Evolutionary conservation across 2,329 filamentous ascomycete species (phyloP), one percentile per base, ranked within the genome.

Genomic region (Thelonectria blattea): DNA sequence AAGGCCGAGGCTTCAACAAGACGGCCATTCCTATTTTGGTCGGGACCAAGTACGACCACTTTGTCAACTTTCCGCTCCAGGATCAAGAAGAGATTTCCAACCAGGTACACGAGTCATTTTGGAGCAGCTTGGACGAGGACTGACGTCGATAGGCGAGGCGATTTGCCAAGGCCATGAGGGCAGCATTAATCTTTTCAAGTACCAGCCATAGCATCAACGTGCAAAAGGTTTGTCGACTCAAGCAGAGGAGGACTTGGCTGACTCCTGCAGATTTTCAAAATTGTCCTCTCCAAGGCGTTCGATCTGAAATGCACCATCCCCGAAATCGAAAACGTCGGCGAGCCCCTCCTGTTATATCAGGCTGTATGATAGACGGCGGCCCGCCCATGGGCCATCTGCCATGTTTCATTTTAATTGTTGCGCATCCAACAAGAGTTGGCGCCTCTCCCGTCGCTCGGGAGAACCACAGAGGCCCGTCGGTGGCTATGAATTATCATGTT

Each of bases 151-250:
- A 97, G 91, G 94, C 94, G 52, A 91, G 94, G 69, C 89, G 95
- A 61, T 99, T 98, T 76, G 95, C 95, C 64, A 97, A 97, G 77
- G 95, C 95, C 11, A 99, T 99, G 95, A 92, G 96, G 71, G 95
- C 95, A 61, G 93, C 92, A 71, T 84, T 99, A 72, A 98, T 99
- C 73, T 99, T 99, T 79, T 97, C 93, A 79, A 98, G 94, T 78
- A 99, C 95, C 56, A 97, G 93, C 76, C 95, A 99, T 80, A 97
- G 93, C 78, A 99, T 99, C 83, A 99, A 99, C 72, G 95, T 99
- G 65, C 95, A 99, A 80, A 99, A 88, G 90, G 94, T 96, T 74
- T 49, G 77, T 75, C 49, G 12, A 4, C n/a, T n/a, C 10, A 9
- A 24, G 6, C 22, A 24, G 22, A 18, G 3, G 15, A 51, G 61